Conservation (phyloP, 495 filamentous ascomycete genomes). For the Aspergillus avenaceus region DNA sequence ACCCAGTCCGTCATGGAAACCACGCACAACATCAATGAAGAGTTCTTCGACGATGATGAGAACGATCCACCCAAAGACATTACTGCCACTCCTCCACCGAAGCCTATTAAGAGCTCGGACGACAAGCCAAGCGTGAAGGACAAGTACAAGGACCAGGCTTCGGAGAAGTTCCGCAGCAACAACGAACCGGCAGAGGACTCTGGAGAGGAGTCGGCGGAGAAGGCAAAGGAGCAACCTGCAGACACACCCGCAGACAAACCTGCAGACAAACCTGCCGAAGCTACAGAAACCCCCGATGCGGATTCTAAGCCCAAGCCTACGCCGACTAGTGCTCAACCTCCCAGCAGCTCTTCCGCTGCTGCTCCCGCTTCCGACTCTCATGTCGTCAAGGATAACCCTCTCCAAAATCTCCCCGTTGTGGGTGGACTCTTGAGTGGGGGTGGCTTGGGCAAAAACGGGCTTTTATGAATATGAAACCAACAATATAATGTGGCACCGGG, state of each 20-base stretch:
- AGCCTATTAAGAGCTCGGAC: not conserved
- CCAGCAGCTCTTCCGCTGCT: slow-evolving; percentile 13
- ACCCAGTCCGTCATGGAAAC: slow-evolving; percentile 17
- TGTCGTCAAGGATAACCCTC: slow-evolving; percentile 16
- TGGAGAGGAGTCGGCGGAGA: not conserved
- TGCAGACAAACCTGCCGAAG: not conserved
- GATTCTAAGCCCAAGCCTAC: slow-evolving; percentile 12
- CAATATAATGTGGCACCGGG: no score
- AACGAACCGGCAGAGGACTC: not conserved
- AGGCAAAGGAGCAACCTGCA: not conserved
- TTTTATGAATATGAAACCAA: no score
- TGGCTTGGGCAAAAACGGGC: slow-evolving; percentile 3
- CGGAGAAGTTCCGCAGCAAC: not conserved
- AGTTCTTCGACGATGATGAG: not conserved
- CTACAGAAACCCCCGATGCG: slow-evolving; percentile 1
- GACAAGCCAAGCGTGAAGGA: not conserved
- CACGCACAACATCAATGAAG: slow-evolving; percentile 13
- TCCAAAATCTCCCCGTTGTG: slow-evolving; percentile 29
- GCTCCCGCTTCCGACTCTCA: slow-evolving; percentile 1
- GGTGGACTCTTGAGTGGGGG: slow-evolving; percentile 26
- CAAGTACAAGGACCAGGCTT: not conserved
- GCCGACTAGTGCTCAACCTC: slow-evolving; percentile 10
- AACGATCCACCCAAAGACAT: not conserved
- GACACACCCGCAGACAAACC: not conserved
- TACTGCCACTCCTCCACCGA: not conserved